Evolutionary conservation across 331 rosid species (phyloP), one percentile per base, ranked within the genome.

Genomic region (Rhamnella rubrinervis): DNA sequence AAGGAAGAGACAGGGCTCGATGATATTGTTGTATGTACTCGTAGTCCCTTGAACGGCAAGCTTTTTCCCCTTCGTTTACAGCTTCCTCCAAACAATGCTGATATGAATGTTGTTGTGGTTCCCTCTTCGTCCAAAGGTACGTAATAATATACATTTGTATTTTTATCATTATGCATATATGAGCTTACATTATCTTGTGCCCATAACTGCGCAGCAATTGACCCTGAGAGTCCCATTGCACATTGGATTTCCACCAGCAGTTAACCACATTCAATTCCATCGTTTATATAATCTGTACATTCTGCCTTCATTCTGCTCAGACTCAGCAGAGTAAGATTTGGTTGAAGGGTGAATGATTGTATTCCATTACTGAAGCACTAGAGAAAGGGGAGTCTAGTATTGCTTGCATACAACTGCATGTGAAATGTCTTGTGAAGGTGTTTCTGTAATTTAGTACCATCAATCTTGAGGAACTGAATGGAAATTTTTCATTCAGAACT

Each of bases 31-130:
- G 96, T 87, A 17, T 90, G 98, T 67, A 83, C 89, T 1, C 87
- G 87, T 18, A 93, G 87, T 72, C 96, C 93, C 11, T 76, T 93
- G 40, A 93, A 65, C 59, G 90, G 89, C 8, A 78, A 87, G 72
- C 96, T 93, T 3, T 87, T 79, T 68, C 97, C n/a, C 1, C 89
- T 90, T 50, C 89, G 78, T 65, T 79, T 91, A 19, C 98, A 91
- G 35, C 84, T 93, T 47, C 98, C 97, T 50, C 98, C 98, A 7
- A 85, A 88, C 80, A 84, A 87, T 15, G 6, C 66, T 20, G 87
- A 85, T 17, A 78, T 91, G 89, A 95, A 90, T 37, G 80, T 93
- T 7, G 84, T 93, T 20, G 75, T 93, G 10, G 88, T 93, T 79
- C 91, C 87, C 51, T 77, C 86, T 13, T 67, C 79, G 1, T 67